A percentile compares a stretch with the other conserved stretches of the same genome.
These are phyloP conservation scores for Coniochaeta prunicola DNA, from an alignment of 2,329 filamentous ascomycete genomes.

Conservation along the genomic window DNA sequence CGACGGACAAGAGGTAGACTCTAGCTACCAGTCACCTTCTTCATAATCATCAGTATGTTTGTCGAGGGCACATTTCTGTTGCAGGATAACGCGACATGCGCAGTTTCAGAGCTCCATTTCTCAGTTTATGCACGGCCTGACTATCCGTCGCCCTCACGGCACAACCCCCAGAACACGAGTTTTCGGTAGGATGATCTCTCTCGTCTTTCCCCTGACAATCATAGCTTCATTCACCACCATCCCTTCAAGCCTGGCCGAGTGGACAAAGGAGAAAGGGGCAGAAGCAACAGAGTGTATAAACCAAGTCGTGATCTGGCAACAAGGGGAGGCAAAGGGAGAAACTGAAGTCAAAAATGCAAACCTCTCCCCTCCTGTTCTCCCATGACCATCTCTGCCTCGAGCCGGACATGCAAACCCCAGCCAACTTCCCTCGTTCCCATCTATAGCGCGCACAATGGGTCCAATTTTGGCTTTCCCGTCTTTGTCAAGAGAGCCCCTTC, in stretches of 20 bases:
- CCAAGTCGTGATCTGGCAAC: neutral
- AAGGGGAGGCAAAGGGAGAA: neutral
- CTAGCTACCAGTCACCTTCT: neutral
- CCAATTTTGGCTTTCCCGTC: too few species aligned
- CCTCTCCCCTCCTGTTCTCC: neutral
- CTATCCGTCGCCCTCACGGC: neutral
- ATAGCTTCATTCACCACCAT: neutral
- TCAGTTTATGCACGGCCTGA: neutral
- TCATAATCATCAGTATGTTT: neutral
- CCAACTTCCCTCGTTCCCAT: neutral
- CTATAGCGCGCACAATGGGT: neutral
- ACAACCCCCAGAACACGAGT: too few species aligned
- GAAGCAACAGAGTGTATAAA: neutral
- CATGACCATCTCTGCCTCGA: neutral
- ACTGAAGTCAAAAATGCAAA: neutral
- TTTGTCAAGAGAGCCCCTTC: too few species aligned
- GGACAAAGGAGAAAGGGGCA: neutral
- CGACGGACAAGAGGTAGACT: neutral
- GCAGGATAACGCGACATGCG: neutral
- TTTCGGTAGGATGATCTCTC: neutral
- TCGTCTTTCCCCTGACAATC: neutral
- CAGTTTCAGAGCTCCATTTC: neutral
- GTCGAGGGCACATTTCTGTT: too few species aligned
- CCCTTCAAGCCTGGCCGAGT: neutral
- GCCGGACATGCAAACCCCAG: too few species aligned